Evolutionary conservation across 2,329 filamentous ascomycete genomes (phyloP).

Genomic region (Cladosporium sp.): DNA sequence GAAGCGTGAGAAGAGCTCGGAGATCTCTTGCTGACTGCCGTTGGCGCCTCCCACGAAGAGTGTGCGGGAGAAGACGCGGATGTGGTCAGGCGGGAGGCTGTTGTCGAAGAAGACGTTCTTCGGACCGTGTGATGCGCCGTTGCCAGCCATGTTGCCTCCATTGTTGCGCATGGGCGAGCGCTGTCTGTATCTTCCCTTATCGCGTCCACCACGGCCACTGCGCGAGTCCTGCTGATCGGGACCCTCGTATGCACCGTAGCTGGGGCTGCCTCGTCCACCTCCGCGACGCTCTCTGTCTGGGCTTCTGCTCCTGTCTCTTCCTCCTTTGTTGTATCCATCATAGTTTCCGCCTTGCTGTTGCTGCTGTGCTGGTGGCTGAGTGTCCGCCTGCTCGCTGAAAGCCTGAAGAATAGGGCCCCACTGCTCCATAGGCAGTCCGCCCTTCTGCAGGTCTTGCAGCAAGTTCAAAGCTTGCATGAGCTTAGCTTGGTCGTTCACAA

Average conservation of each 20-base stretch:
- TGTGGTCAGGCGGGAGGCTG: conserved; percentile 67
- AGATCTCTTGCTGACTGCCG: conserved; percentile 72
- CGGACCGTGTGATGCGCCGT: conserved; percentile 40
- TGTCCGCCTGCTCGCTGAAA: conserved; percentile 33
- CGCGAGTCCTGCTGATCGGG: conserved; percentile 19
- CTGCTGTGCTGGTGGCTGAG: conserved; percentile 16
- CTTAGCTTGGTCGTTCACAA: conserved; percentile 39
- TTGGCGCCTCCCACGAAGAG: conserved; percentile 94
- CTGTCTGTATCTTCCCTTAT: conserved; percentile 69
- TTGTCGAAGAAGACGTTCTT: conserved; percentile 82
- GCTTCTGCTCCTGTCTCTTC: conserved; percentile 67
- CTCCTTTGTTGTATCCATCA: conserved; percentile 27
- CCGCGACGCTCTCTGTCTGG: conserved; percentile 56
- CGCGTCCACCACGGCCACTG: conserved; percentile 17
- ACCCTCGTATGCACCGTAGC: conserved; percentile 68
- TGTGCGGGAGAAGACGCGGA: conserved; percentile 91
- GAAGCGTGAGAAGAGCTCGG: conserved; percentile 73
- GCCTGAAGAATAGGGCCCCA: conserved; percentile 58
- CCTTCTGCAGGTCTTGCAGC: conserved; percentile 69
- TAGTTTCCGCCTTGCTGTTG: conserved; percentile 17
- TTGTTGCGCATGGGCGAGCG: conserved; percentile 71
- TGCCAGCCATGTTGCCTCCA: conserved; percentile 11
- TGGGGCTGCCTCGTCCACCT: conserved; percentile 61
- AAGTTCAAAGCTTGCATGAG: conserved; percentile 69
- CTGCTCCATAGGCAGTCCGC: conserved; percentile 74